A percentile compares a stretch with the other conserved stretches of the same genome.
Evolutionary conservation across 2,329 filamentous ascomycete species (phyloP).

Genomic region (Herpotrichia juniperi): DNA sequence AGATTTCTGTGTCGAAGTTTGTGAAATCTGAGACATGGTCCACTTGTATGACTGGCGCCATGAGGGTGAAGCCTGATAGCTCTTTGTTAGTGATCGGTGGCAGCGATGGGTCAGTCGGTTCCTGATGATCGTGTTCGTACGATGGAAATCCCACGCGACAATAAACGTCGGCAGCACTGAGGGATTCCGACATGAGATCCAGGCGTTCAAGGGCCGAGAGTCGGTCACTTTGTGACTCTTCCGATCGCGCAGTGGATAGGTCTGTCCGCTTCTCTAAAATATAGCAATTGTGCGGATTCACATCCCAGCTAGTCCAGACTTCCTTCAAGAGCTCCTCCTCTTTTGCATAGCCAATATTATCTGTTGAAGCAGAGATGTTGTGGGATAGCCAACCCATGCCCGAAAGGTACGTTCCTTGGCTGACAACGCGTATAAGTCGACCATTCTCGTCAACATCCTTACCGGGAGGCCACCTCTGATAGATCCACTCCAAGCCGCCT

Average conservation of each 20-base stretch:
- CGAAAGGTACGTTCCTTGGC: constrained; percentile 74
- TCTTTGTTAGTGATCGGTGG: constrained; percentile 63
- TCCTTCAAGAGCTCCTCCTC: constrained; percentile 71
- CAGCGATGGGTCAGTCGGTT: constrained; percentile 67
- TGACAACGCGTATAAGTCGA: constrained; percentile 76
- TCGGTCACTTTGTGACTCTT: background rate
- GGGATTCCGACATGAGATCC: constrained; percentile 60
- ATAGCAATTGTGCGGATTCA: constrained; percentile 66
- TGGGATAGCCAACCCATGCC: constrained; percentile 80
- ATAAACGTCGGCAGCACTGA: constrained; percentile 71
- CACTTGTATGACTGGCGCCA: constrained; percentile 60
- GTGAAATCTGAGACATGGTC: constrained; percentile 55
- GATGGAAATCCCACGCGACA: constrained; percentile 56
- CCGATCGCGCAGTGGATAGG: background rate
- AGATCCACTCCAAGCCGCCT: constrained; percentile 89
- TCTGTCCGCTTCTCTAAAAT: background rate
- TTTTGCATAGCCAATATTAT: constrained; percentile 48
- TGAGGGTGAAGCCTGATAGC: constrained; percentile 61
- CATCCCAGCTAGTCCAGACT: constrained; percentile 69
- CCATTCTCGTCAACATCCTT: constrained; percentile 71
- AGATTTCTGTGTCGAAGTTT: constrained; percentile 42
- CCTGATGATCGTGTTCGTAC: constrained; percentile 38
- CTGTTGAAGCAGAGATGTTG: constrained; percentile 58
- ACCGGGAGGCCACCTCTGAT: constrained; percentile 75
- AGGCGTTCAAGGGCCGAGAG: constrained; percentile 53